Conservation (phyloP, 139 green algal species). For the Chlorokybus atmophyticus region DNA sequence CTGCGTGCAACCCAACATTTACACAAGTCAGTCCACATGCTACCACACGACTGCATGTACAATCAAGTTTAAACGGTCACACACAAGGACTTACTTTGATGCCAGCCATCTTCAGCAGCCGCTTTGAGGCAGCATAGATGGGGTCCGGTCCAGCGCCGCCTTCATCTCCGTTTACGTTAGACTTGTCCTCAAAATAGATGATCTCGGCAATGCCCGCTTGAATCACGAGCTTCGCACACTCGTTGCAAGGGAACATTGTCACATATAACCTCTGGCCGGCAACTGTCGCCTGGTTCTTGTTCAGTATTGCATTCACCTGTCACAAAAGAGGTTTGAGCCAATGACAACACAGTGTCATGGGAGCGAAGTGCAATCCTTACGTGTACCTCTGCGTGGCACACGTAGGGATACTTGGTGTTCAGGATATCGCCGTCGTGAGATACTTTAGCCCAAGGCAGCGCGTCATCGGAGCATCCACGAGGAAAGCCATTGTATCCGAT, state of each 20-base stretch:
- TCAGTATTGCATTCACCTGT: conserved; percentile 97
- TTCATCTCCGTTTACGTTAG: too few relatives aligned
- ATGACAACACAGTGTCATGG: too few relatives aligned
- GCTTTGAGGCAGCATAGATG: background rate
- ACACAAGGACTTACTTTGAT: background rate
- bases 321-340: too few relatives aligned
- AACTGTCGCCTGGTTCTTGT: conserved; percentile 45
- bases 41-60: too few relatives aligned
- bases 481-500: conserved; percentile 99
- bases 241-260: conserved; percentile 98
- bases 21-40: too few relatives aligned
- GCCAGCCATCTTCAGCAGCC: background rate
- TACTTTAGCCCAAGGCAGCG: conserved; percentile 80
- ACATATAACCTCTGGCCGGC: conserved; percentile 71
- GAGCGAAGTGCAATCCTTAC: too few relatives aligned
- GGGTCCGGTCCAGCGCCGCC: too few relatives aligned
- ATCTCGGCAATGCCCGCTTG: conserved; percentile 85
- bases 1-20: too few relatives aligned
- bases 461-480: conserved; percentile 67
- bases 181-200: conserved; percentile 18
- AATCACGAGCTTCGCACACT: conserved; percentile 98
- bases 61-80: too few relatives aligned
- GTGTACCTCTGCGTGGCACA: conserved; percentile 89
- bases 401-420: conserved; percentile 85
- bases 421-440: conserved; percentile 39